Conservation (phyloP, 139 green algal genomes). For the Micractinium sp. region DNA sequence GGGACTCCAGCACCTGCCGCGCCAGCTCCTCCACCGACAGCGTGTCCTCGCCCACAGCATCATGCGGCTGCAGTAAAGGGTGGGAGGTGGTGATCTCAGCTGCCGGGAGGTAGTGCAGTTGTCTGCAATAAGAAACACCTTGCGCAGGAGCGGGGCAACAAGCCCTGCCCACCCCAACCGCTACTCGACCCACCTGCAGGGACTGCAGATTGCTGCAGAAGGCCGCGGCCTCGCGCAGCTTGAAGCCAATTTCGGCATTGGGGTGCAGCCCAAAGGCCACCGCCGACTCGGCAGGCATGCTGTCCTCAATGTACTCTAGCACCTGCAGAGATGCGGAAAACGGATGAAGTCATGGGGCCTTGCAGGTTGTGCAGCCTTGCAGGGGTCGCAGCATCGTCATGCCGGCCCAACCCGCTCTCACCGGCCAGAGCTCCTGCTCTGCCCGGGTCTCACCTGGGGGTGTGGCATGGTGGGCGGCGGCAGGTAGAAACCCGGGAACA, state of each 20-base stretch:
- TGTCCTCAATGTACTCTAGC: constrained; percentile 84
- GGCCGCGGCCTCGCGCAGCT: constrained; percentile 76
- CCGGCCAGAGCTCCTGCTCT: too few relatives aligned
- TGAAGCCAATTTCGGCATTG: constrained; percentile 94
- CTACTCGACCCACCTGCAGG: constrained; percentile 11
- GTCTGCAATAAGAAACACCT: background rate
- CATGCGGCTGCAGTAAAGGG: constrained; percentile 6
- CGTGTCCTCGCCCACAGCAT: constrained; percentile 54
- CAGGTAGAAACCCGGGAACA: constrained; percentile 80
- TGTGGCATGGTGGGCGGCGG: constrained; percentile 54
- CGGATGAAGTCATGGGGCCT: background rate
- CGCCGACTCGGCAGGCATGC: constrained; percentile 83
- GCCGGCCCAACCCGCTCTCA: background rate
- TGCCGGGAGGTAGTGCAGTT: background rate
- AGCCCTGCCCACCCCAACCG: background rate
- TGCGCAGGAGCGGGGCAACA: background rate
- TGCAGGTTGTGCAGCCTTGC: background rate
- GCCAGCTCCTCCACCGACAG: constrained; percentile 83
- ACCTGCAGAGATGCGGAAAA: constrained; percentile 47
- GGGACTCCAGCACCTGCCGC: constrained; percentile 83
- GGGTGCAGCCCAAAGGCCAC: constrained; percentile 90
- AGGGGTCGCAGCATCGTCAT: background rate
- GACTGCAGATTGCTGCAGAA: constrained; percentile 79
- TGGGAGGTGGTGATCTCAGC: background rate
- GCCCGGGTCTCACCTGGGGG: background rate